These are phyloP conservation scores for Arthroderma uncinatum DNA, from an alignment of 2,329 filamentous ascomycete genomes.

Conservation along the genomic window DNA sequence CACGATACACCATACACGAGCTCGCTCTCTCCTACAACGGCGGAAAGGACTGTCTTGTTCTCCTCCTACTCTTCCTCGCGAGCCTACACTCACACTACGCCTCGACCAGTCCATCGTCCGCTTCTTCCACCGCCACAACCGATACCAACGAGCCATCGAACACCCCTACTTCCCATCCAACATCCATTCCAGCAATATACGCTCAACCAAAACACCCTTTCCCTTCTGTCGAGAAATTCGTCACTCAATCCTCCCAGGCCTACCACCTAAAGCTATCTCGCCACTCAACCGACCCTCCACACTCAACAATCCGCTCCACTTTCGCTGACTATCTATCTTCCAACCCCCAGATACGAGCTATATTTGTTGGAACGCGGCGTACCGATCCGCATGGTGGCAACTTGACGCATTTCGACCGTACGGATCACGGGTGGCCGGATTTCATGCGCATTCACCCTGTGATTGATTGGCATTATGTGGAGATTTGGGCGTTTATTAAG, in stretches of 20 bases:
- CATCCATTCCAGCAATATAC: constrained; percentile 68
- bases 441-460: constrained; percentile 94
- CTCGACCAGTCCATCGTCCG: constrained; percentile 1
- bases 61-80: constrained; percentile 76
- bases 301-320: constrained; percentile 58
- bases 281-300: constrained; percentile 52
- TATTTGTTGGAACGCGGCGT: constrained; percentile 77
- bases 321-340: constrained; percentile 60
- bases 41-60: constrained; percentile 92
- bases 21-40: constrained; percentile 93
- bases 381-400: constrained; percentile 82
- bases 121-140: neutral
- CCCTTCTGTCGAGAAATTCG: constrained; percentile 73
- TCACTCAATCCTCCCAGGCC: constrained; percentile 49
- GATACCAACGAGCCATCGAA: neutral
- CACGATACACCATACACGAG: constrained; percentile 63
- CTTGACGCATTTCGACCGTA: constrained; percentile 72
- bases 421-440: constrained; percentile 77
- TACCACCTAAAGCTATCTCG: constrained; percentile 69
- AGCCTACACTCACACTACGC: constrained; percentile 33
- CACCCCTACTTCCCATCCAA: constrained; percentile 10
- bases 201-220: constrained; percentile 80
- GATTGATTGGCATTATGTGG: constrained; percentile 92
- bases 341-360: constrained; percentile 52
- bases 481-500: constrained; percentile 77